phyloP scores from a whole-genome alignment of 441 rosid genomes.

The Gossypium schwendimanii region DNA sequence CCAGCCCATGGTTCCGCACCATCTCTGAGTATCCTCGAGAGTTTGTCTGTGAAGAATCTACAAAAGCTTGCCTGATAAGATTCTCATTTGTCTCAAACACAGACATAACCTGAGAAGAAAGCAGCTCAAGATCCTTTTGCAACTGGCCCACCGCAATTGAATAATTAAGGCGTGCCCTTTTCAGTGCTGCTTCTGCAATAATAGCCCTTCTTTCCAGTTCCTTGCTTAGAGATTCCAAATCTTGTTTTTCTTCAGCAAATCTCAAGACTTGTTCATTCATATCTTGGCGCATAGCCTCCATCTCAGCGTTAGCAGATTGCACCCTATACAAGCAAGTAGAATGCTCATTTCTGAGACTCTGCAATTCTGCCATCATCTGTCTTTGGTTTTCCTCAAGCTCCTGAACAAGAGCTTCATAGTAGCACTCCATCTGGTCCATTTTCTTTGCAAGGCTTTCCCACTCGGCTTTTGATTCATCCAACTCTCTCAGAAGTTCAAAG shows the following conservation, averaged over 20 bases:
- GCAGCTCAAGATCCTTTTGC: slow-evolving; percentile 96
- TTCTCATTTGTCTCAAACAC: slow-evolving; percentile 90
- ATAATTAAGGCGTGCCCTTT: slow-evolving; percentile 93
- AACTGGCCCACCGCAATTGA: slow-evolving; percentile 91
- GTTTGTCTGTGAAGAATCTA: slow-evolving; percentile 48
- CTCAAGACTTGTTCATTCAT: slow-evolving; percentile 57
- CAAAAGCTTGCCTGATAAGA: slow-evolving; percentile 78
- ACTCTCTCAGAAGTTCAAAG: slow-evolving; percentile 77
- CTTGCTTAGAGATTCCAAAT: slow-evolving; percentile 54
- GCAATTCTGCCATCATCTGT: slow-evolving; percentile 84
- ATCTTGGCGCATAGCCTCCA: slow-evolving; percentile 66
- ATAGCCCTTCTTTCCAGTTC: slow-evolving; percentile 82
- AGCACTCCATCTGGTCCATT: slow-evolving; percentile 98
- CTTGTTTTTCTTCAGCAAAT: slow-evolving; percentile 63
- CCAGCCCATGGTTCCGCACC: slow-evolving; percentile 29
- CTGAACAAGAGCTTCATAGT: slow-evolving; percentile 90
- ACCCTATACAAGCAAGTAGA: slow-evolving; percentile 64
- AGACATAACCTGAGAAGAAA: slow-evolving; percentile 87
- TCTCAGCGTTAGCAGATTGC: slow-evolving; percentile 72
- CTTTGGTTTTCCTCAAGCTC: slow-evolving; percentile 99
- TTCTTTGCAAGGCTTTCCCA: slow-evolving; percentile 77
- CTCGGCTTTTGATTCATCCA: slow-evolving; percentile 90
- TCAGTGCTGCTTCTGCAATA: slow-evolving; percentile 84
- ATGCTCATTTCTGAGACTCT: slow-evolving; percentile 86
- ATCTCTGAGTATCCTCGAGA: slow-evolving; percentile 24